Evolutionary conservation across 2,329 filamentous ascomycete species (phyloP).

Genomic region (Septoria linicola): DNA sequence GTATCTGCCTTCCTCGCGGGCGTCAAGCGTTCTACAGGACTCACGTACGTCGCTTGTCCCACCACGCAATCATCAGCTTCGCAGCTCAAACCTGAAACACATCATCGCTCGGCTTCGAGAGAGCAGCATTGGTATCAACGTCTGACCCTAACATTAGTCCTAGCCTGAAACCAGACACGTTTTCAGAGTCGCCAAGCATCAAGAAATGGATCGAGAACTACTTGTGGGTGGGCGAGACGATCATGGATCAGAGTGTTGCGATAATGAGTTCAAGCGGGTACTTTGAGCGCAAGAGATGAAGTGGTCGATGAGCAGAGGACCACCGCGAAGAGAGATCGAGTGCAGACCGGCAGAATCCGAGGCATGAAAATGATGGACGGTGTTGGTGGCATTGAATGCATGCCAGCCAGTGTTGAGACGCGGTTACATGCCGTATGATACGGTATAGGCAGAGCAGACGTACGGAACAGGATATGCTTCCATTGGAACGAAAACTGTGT

Average conservation of each 20-base stretch:
- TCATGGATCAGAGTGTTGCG: slow-evolving; percentile 96
- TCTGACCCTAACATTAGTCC: slow-evolving; percentile 55
- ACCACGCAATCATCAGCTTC: neutral
- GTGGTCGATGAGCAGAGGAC: neutral
- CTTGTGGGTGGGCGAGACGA: slow-evolving; percentile 91
- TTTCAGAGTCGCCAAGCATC: slow-evolving; percentile 79
- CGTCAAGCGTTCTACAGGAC: slow-evolving; percentile 93
- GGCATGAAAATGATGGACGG: neutral
- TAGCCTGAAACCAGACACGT: slow-evolving; percentile 84
- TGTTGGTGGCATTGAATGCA: neutral
- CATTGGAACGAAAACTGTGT: too few species aligned
- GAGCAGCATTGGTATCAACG: neutral
- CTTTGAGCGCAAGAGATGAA: slow-evolving; percentile 82
- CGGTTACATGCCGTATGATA: too few species aligned
- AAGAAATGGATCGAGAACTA: slow-evolving; percentile 91
- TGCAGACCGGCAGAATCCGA: too few species aligned
- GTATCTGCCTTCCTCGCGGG: slow-evolving; percentile 95
- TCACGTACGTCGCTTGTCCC: slow-evolving; percentile 72
- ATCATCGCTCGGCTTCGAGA: neutral
- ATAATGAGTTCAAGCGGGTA: slow-evolving; percentile 83
- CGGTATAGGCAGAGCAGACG: too few species aligned
- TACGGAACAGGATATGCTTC: too few species aligned
- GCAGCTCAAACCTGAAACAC: slow-evolving; percentile 3
- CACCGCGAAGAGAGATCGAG: too few species aligned
- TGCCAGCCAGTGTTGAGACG: too few species aligned